These are phyloP conservation scores for Peniophora sp. DNA, from an alignment of 1,284 basidiomycete genomes.

Conservation along the genomic window DNA sequence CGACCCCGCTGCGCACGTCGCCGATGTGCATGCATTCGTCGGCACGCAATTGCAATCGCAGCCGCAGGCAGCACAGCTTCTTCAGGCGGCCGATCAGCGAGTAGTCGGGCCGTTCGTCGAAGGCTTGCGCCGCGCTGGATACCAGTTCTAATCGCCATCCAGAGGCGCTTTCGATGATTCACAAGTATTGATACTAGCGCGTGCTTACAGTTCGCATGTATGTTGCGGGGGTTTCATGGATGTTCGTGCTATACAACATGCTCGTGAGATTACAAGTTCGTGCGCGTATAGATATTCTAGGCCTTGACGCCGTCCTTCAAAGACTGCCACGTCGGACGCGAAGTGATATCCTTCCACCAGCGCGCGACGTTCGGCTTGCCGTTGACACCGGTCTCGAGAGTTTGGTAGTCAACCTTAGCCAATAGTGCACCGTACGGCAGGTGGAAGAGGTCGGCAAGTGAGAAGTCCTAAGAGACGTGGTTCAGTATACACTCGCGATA, in stretches of 20 bases:
- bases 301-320: background rate
- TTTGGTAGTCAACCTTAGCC: background rate
- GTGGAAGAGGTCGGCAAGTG: slow-evolving; percentile 53
- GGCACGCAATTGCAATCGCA: slow-evolving; percentile 30
- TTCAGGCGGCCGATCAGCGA: slow-evolving; percentile 26
- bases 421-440: slow-evolving; percentile 36
- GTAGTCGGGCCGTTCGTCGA: slow-evolving; percentile 36
- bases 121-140: slow-evolving; percentile 31
- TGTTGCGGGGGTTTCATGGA: no score
- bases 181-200: no score
- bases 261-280: no score
- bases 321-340: background rate
- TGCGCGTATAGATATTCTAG: background rate
- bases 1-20: slow-evolving; percentile 57
- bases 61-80: slow-evolving; percentile 26
- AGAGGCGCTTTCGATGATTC: no score
- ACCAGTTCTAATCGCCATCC: slow-evolving; percentile 1
- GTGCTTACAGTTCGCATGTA: no score
- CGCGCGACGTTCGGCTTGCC: slow-evolving; percentile 2
- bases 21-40: slow-evolving; percentile 46
- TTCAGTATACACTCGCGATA: background rate
- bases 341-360: background rate
- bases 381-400: slow-evolving; percentile 1
- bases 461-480: slow-evolving; percentile 27
- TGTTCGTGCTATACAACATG: no score